These are phyloP conservation scores for Thelephora aurantiotincta DNA, from an alignment of 768 basidiomycete species.

Conservation along the genomic window DNA sequence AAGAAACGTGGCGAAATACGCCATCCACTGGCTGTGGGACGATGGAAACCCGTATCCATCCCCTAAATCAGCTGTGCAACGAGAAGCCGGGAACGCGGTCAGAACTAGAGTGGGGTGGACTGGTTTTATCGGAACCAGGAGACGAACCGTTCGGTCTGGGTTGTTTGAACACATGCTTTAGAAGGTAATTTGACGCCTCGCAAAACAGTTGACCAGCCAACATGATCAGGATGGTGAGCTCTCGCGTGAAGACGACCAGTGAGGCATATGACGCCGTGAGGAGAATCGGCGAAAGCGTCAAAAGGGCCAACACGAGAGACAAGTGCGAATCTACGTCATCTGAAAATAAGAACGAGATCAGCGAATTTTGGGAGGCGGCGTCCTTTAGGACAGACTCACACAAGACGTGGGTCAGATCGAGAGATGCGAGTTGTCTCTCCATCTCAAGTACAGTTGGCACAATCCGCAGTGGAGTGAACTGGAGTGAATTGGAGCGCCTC, in stretches of 20 bases:
- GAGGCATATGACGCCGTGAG: conserved; percentile 57
- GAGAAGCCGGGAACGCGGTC: neutral
- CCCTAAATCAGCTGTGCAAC: conserved; percentile 34
- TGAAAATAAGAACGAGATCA: conserved; percentile 5
- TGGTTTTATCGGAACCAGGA: neutral
- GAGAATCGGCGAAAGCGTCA: conserved; percentile 20
- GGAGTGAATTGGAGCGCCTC: no score
- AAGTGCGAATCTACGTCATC: conserved; percentile 17
- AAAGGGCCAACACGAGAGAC: conserved; percentile 15
- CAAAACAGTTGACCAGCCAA: conserved; percentile 68
- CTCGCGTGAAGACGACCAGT: conserved; percentile 60
- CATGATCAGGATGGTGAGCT: conserved; percentile 71
- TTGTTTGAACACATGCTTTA: conserved; percentile 57
- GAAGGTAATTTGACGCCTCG: conserved; percentile 52
- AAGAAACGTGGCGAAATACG: conserved; percentile 72
- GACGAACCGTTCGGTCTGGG: conserved; percentile 51
- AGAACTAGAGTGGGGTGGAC: neutral
- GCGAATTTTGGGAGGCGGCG: neutral
- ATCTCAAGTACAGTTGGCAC: no score
- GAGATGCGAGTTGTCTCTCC: conserved; percentile 1
- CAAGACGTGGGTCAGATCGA: conserved; percentile 17
- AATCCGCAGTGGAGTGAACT: no score
- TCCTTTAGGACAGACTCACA: conserved; percentile 10
- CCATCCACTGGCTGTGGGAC: conserved; percentile 86
- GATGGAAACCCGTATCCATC: conserved; percentile 81